Conservation (phyloP, 2,329 filamentous ascomycete species). For the Alternaria longipes region DNA sequence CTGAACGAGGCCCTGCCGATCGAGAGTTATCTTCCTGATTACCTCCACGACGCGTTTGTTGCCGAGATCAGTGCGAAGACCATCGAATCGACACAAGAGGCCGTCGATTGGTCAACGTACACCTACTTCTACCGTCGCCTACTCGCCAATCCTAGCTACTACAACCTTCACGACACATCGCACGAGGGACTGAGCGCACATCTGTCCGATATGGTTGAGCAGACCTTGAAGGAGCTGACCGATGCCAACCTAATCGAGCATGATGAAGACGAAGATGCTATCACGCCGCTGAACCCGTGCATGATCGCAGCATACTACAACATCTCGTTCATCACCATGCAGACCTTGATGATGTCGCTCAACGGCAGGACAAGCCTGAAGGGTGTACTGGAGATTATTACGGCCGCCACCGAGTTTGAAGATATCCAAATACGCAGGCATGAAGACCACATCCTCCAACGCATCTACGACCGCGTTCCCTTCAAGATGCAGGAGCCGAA, state of each 20-base stretch:
- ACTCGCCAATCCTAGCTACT: slow-evolving; percentile 95
- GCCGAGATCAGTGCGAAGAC: slow-evolving; percentile 97
- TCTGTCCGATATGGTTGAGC: slow-evolving; percentile 93
- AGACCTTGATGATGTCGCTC: slow-evolving; percentile 93
- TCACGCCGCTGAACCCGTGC: slow-evolving; percentile 90
- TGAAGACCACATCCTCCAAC: slow-evolving; percentile 85
- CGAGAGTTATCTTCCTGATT: slow-evolving; percentile 91
- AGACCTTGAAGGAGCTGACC: slow-evolving; percentile 85
- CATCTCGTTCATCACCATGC: slow-evolving; percentile 99
- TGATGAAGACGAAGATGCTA: slow-evolving; percentile 85
- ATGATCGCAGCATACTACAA: slow-evolving; percentile 99
- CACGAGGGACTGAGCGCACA: slow-evolving; percentile 94
- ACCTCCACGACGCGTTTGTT: slow-evolving; percentile 94
- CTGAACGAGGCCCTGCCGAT: slow-evolving; percentile 94
- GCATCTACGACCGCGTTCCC: slow-evolving; percentile 92
- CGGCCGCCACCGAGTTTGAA: slow-evolving; percentile 96
- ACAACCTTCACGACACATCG: slow-evolving; percentile 85
- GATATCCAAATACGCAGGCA: slow-evolving; percentile 92
- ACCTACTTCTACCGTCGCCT: slow-evolving; percentile 97
- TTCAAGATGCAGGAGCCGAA: slow-evolving; percentile 91
- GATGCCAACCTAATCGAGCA: slow-evolving; percentile 97
- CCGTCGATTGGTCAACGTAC: slow-evolving; percentile 97
- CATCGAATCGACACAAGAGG: slow-evolving; percentile 93
- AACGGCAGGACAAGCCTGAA: slow-evolving; percentile 92
- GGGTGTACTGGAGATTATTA: slow-evolving; percentile 95